These are phyloP conservation scores for Trichoderma brevicompactum DNA, from an alignment of 2,329 filamentous ascomycete genomes.

Conservation along the genomic window DNA sequence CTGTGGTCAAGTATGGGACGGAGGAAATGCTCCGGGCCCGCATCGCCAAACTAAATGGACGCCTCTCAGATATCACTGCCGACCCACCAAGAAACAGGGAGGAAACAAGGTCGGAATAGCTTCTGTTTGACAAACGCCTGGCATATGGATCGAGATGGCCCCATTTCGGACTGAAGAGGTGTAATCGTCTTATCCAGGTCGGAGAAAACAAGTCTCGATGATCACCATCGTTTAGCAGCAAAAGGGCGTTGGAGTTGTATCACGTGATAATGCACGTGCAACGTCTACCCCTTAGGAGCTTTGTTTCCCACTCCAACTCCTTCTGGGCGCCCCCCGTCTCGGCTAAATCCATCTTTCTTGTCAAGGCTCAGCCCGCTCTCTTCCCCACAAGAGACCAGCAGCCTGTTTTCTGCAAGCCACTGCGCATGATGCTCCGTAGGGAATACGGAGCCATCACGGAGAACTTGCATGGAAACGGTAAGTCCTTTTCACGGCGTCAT, in stretches of 20 bases:
- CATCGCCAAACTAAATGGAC: neutral
- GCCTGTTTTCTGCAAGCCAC: conserved; percentile 23
- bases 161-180: conserved; percentile 9
- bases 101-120: conserved; percentile 14
- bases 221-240: too few species aligned
- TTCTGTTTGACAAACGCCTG: neutral
- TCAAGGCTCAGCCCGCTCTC: conserved; percentile 12
- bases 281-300: neutral
- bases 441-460: neutral
- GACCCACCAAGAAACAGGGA: conserved; percentile 12
- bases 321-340: neutral
- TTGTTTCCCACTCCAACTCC: too few species aligned
- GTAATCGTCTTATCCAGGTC: neutral
- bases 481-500: neutral
- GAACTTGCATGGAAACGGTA: conserved; percentile 5
- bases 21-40: conserved; percentile 15
- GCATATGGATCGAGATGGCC: too few species aligned
- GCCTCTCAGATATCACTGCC: neutral
- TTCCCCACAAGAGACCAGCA: conserved; percentile 11
- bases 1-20: conserved; percentile 9
- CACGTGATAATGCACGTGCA: neutral
- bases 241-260: too few species aligned
- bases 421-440: neutral
- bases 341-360: conserved; percentile 4
- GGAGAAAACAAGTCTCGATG: too few species aligned